A percentile compares a stretch with the other conserved stretches of the same genome.
Evolutionary conservation across 169 alveolate genomes (phyloP).

Genomic region (Eimeria maxima): DNA sequence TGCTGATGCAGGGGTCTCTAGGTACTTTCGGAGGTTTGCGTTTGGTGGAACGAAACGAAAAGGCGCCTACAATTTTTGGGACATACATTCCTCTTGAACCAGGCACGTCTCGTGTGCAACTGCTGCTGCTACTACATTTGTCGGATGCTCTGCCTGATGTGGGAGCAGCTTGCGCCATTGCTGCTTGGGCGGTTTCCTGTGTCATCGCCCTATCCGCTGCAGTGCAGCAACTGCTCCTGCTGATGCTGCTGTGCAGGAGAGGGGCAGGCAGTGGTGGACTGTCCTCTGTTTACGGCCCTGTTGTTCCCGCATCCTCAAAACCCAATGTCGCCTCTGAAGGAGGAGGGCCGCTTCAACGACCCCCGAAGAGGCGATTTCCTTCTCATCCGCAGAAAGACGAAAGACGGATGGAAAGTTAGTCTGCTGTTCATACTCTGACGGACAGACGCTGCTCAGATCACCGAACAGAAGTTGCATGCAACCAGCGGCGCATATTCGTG

Average conservation of each 20-base stretch:
- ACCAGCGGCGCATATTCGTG: not conserved
- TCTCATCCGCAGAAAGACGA: constrained; percentile 84
- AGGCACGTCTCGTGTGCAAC: not conserved
- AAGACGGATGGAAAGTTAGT: constrained; percentile 83
- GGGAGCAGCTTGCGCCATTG: not conserved
- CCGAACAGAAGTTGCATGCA: not conserved
- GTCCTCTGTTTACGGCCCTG: constrained; percentile 87
- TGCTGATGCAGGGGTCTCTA: constrained; percentile 74
- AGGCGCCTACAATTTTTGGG: constrained; percentile 50
- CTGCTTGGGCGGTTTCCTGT: not conserved
- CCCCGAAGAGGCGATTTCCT: constrained; percentile 87
- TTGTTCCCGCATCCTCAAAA: constrained; percentile 85
- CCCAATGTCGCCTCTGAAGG: constrained; percentile 81
- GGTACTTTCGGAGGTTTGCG: constrained; percentile 83
- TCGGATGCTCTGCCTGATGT: not conserved
- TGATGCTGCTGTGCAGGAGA: constrained; percentile 55
- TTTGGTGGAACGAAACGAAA: constrained; percentile 68
- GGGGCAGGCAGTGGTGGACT: constrained; percentile 85
- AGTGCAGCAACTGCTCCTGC: not conserved
- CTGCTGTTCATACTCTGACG: not conserved
- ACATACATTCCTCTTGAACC: constrained; percentile 77
- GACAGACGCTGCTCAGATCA: not conserved
- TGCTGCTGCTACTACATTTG: constrained; percentile 20
- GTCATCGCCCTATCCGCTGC: not conserved
- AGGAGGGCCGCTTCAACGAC: constrained; percentile 81